Base-by-base conservation (phyloP, 2,329 filamentous ascomycete species). In the Aspergillus bombycis region DNA sequence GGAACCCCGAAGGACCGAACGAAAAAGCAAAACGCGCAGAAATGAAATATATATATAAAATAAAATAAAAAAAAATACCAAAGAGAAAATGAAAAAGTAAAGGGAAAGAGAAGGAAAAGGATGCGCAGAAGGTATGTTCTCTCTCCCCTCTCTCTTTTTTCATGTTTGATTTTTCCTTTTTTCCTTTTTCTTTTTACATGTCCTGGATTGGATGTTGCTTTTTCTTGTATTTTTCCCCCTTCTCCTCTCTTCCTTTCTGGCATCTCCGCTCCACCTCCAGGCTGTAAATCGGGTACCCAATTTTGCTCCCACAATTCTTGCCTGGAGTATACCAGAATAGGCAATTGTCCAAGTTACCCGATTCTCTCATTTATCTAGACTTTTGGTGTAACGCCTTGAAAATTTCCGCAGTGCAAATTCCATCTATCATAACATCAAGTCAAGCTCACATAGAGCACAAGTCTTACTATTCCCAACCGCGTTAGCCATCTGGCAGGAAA, bases 391-490 rank as follows among this genome's bases (percentile, higher is more conserved):
- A 50, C 57, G 57, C 52, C 38, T 21, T 46, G 58, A 30, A 60
- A 54, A 45, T 28, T 28, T 54, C 58, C 48, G 36, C 26, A 46
- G 36, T 60, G 43, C 26, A 57, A 52, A 61, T 54, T 28, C 59
- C 62, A 63, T 61, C 56, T 56, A 61, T 61, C 38, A 52, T 19
- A 52, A 34, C 16, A 52, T 34, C 28, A 52, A 52, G 28, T 52
- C 57, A 60, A 62, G 63, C 48, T 61, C 57, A 43, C 28, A 34
- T 32, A 57, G 23, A 46, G 36, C 28, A 48, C 19, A 43, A 53
- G 32, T 57, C n/a, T 55, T 60, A 53, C 48, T 55, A 62, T 61
- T 54, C 56, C 58, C 50, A 65, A 63, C 52, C 58, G 48, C 61
- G 65, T 62, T 66, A 66, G 62, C 54, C 59, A 53, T 55, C 36